These are phyloP conservation scores for Fonsecaea nubica DNA, from an alignment of 2,329 filamentous ascomycete genomes.

Conservation along the genomic window DNA sequence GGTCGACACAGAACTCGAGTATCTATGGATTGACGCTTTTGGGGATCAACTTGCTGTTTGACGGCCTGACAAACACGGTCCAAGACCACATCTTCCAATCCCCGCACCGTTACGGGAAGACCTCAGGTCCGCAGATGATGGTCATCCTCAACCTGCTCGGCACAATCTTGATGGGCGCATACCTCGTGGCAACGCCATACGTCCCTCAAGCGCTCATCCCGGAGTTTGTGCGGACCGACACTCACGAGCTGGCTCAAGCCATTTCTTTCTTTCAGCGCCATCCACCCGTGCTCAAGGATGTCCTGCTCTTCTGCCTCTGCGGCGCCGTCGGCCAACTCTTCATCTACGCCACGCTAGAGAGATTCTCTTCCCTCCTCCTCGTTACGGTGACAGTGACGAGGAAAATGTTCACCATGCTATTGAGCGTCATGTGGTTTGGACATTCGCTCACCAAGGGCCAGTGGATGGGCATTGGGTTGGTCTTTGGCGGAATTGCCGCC, in stretches of 20 bases:
- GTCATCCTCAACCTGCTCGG: slow-evolving; percentile 92
- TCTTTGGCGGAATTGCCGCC: slow-evolving; percentile 93
- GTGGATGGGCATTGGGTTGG: slow-evolving; percentile 88
- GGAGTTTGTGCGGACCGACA: slow-evolving; percentile 64
- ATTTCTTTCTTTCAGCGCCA: slow-evolving; percentile 79
- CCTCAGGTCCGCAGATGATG: slow-evolving; percentile 98
- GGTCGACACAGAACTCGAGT: slow-evolving; percentile 63
- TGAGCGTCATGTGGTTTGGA: slow-evolving; percentile 93
- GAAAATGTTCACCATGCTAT: slow-evolving; percentile 99
- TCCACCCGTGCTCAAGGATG: slow-evolving; percentile 82
- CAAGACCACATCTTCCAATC: slow-evolving; percentile 90
- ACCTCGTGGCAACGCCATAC: slow-evolving; percentile 79
- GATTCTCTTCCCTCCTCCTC: slow-evolving; percentile 87
- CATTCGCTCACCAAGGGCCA: slow-evolving; percentile 87
- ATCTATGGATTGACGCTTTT: slow-evolving; percentile 76
- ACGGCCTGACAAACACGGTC: slow-evolving; percentile 93
- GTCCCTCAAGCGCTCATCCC: slow-evolving; percentile 74
- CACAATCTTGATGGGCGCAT: slow-evolving; percentile 75
- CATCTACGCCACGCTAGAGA: slow-evolving; percentile 93
- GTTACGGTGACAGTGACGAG: slow-evolving; percentile 96
- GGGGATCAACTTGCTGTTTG: slow-evolving; percentile 88
- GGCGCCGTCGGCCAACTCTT: slow-evolving; percentile 95
- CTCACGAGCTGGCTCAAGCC: slow-evolving; percentile 80
- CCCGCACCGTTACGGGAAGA: slow-evolving; percentile 70
- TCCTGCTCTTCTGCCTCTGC: slow-evolving; percentile 86